Conservation (phyloP, 1,284 basidiomycete genomes). For the Trichosporon coremiiforme region DNA sequence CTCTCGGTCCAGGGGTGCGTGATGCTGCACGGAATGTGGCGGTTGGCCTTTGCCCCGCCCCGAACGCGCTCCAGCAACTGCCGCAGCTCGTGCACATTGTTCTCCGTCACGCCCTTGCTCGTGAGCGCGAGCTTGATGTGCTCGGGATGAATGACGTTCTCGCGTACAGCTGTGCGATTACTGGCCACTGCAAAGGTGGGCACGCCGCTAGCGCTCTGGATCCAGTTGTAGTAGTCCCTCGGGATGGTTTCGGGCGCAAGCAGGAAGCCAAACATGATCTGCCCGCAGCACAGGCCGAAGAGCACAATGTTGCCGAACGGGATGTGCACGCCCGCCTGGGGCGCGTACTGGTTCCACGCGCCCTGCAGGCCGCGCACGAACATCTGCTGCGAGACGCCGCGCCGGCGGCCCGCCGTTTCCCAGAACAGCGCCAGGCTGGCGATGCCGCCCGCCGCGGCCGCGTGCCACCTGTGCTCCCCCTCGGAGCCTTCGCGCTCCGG, state of each 20-base stretch:
- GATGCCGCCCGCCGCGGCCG: conserved; percentile 79
- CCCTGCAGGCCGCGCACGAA: conserved; percentile 57
- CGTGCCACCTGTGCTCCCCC: conserved; percentile 72
- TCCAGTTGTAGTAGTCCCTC: conserved; percentile 73
- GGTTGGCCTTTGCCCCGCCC: conserved; percentile 34
- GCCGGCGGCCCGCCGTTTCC: conserved; percentile 71
- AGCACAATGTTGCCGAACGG: conserved; percentile 83
- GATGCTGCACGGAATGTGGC: conserved; percentile 62
- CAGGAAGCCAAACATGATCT: conserved; percentile 85
- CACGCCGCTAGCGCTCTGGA: conserved; percentile 68
- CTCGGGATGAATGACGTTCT: conserved; percentile 63
- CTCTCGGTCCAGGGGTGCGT: conserved; percentile 78
- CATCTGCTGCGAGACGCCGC: conserved; percentile 80
- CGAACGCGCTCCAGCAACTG: conserved; percentile 41
- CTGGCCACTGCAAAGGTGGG: conserved; percentile 65
- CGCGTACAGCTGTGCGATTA: conserved; percentile 65
- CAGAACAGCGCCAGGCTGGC: conserved; percentile 77
- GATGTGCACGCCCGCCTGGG: conserved; percentile 63
- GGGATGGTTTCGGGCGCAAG: conserved; percentile 80
- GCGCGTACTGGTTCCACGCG: conserved; percentile 58
- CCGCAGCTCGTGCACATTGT: conserved; percentile 39
- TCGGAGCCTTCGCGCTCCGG: conserved; percentile 62
- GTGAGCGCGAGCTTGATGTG: conserved; percentile 63
- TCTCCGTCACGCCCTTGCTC: conserved; percentile 42
- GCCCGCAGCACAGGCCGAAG: conserved; percentile 80